Evolutionary conservation across 129 eudicot genomes (phyloP).

Genomic region (Chrysanthemum seticuspe): DNA sequence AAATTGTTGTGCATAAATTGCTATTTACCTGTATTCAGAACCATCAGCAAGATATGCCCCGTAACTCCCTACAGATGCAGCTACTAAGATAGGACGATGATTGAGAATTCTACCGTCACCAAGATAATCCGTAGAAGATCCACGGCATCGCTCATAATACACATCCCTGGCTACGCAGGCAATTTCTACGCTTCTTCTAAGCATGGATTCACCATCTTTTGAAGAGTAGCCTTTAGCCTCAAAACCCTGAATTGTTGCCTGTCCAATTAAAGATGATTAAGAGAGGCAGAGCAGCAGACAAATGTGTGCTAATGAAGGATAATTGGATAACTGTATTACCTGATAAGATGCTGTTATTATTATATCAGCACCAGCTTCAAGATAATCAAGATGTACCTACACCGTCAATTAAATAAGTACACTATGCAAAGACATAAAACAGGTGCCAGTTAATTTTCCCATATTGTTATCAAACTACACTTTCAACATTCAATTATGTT

Average conservation of each 20-base stretch:
- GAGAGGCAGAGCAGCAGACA: not conserved
- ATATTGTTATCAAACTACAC: not conserved
- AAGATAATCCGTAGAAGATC: slow-evolving; percentile 23
- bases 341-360: slow-evolving; percentile 86
- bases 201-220: slow-evolving; percentile 67
- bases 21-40: slow-evolving; percentile 68
- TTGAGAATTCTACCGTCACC: slow-evolving; percentile 29
- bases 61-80: slow-evolving; percentile 93
- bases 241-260: slow-evolving; percentile 92
- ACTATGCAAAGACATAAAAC: not conserved
- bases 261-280: slow-evolving; percentile 18
- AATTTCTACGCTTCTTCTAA: slow-evolving; percentile 69
- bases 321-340: slow-evolving; percentile 30
- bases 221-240: slow-evolving; percentile 76
- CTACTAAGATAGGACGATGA: slow-evolving; percentile 67
- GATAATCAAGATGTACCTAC: slow-evolving; percentile 94
- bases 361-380: slow-evolving; percentile 90
- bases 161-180: slow-evolving; percentile 72
- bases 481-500: not conserved
- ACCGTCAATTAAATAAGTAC: slow-evolving; percentile 16
- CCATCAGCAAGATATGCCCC: slow-evolving; percentile 97
- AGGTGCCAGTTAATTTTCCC: not conserved
- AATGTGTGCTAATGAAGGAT: too few species aligned
- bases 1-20: not conserved
- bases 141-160: slow-evolving; percentile 36